These are phyloP conservation scores for Anthracocystis walkeri DNA, from an alignment of 1,284 basidiomycete species.

Conservation along the genomic window DNA sequence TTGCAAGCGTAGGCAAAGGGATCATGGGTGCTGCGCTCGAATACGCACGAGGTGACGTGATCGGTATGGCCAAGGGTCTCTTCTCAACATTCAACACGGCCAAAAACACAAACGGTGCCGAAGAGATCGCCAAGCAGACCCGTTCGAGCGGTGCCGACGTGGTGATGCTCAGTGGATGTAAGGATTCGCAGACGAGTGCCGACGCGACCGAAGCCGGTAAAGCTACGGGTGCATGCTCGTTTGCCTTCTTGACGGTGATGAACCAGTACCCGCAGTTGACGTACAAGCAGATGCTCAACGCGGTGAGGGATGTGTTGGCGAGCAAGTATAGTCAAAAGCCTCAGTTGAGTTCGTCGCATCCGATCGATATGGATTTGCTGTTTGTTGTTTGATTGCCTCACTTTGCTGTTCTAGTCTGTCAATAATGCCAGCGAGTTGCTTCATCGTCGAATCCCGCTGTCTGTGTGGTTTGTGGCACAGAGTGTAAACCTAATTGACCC, in stretches of 20 bases:
- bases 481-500: neutral
- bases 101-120: constrained; percentile 74
- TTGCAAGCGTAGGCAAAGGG: constrained; percentile 66
- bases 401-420: neutral
- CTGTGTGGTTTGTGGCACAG: no score
- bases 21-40: constrained; percentile 74
- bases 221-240: constrained; percentile 77
- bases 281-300: constrained; percentile 66
- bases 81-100: constrained; percentile 71
- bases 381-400: constrained; percentile 54
- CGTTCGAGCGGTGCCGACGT: constrained; percentile 83
- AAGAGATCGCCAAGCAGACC: constrained; percentile 76
- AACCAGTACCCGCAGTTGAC: constrained; percentile 73
- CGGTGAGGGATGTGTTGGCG: constrained; percentile 59
- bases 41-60: constrained; percentile 81
- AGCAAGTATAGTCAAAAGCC: constrained; percentile 68
- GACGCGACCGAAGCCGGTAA: constrained; percentile 84
- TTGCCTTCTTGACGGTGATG: constrained; percentile 65
- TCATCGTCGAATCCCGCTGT: no score
- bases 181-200: constrained; percentile 91
- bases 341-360: constrained; percentile 69
- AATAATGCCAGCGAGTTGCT: neutral
- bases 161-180: constrained; percentile 77
- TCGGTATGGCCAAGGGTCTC: constrained; percentile 72
- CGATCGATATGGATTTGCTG: constrained; percentile 66